A percentile compares a stretch with the other conserved stretches of the same genome.
Evolutionary conservation across 1,284 basidiomycete species (phyloP).

Genomic region (Erythrobasidium hasegawianum): DNA sequence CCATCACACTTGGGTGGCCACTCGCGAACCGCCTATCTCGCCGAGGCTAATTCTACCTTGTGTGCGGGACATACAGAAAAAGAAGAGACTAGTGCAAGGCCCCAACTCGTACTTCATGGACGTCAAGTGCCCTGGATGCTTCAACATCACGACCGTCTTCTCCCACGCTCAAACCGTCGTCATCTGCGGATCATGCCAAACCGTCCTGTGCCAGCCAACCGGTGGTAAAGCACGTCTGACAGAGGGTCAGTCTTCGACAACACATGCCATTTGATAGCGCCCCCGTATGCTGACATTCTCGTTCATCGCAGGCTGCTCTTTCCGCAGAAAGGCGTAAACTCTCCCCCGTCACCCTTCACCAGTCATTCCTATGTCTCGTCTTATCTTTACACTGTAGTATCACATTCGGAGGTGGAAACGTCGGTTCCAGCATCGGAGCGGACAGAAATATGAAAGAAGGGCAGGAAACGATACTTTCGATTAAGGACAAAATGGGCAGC

Average conservation of each 20-base stretch:
- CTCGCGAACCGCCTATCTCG: neutral
- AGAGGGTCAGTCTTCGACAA: constrained; percentile 68
- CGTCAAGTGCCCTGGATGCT: constrained; percentile 97
- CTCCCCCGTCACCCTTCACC: neutral
- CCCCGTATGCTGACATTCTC: constrained; percentile 7
- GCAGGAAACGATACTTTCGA: too few relatives aligned
- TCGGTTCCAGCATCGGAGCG: too few relatives aligned
- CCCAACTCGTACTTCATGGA: constrained; percentile 99
- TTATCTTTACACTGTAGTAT: neutral
- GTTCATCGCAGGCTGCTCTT: constrained; percentile 59
- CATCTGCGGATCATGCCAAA: constrained; percentile 85
- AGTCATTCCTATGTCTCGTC: neutral
- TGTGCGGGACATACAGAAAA: constrained; percentile 57
- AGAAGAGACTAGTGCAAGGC: constrained; percentile 97
- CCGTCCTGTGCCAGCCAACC: constrained; percentile 95
- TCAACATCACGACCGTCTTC: constrained; percentile 91
- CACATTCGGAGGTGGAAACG: too few relatives aligned
- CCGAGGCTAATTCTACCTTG: neutral
- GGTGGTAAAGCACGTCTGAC: constrained; percentile 98
- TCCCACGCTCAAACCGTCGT: constrained; percentile 93
- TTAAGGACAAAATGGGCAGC: too few relatives aligned
- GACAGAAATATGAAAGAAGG: too few relatives aligned
- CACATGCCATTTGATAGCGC: neutral
- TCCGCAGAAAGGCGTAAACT: constrained; percentile 53
- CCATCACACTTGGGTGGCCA: neutral